Base-by-base conservation (phyloP, 2,329 filamentous ascomycete genomes). In the Xylaria sp. region DNA sequence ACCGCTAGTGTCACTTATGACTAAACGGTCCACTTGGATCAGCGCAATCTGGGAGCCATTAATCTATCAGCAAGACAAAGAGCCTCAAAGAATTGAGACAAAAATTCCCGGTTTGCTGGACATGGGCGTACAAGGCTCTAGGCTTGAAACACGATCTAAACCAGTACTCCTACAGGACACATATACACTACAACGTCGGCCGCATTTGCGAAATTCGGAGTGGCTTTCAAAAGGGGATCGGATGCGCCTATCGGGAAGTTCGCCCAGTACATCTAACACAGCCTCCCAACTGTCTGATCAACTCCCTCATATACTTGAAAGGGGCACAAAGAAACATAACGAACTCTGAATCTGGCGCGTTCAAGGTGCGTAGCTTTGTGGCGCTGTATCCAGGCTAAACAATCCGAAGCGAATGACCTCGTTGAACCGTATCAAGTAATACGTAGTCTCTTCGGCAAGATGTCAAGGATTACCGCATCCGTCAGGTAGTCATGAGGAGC, bases 11-110 rank as follows among this genome's bases (percentile, higher is more conserved):
- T 18, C 39, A 30, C 20, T 36, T 25, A 23, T 56, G 53, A 20
- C 48, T 23, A 55, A 45, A 36, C 30, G 32, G 61, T 45, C 53
- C 62, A 65, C 57, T 50, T 30, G 28, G 63, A 64, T 64, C 56
- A 23, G 32, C 55, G 43, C 7, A 53, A 63, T 34, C 30, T 32
- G 43, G 23, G 9, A 55, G 52, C 28, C 13, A 23, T 65, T 52
- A 64, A 59, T 64, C 55, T 57, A 36, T 50, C 25, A 4, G 41
- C 36, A 12, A 57, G 25, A 46, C 18, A 50, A 63, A 39, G 28
- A 36, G 61, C 43, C 52, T 57, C 45, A 58, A 46, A 32, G 41
- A 20, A 30, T 28, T 2, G 23, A 30, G 39, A 58, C 20, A 43
- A 45, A 15, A 32, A 58, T 32, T 58, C 36, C 55, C 23, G 55